phyloP scores from a whole-genome alignment of 495 filamentous ascomycete genomes.

The Penicillium fimorum region DNA sequence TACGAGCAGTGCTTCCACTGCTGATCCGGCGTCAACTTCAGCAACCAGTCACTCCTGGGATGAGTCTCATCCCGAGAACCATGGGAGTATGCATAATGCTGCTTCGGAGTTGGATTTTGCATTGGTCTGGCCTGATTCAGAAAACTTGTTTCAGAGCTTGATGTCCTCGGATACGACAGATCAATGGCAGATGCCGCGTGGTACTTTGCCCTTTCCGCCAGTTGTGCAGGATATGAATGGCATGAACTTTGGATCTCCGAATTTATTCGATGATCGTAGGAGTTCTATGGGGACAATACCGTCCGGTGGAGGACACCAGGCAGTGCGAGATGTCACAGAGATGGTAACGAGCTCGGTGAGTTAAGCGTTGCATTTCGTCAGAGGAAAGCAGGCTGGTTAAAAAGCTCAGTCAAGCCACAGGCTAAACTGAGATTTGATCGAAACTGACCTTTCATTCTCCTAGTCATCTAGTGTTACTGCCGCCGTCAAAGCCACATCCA shows the following conservation, averaged over 20 bases:
- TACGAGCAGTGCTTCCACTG: constrained; percentile 24
- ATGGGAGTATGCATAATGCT: constrained; percentile 26
- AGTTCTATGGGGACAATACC: constrained; percentile 43
- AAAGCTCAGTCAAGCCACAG: background rate
- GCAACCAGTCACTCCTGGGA: constrained; percentile 31
- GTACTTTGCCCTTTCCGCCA: constrained; percentile 41
- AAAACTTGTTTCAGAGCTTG: constrained; percentile 48
- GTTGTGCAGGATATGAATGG: constrained; percentile 36
- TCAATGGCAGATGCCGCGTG: constrained; percentile 49
- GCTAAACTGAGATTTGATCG: background rate
- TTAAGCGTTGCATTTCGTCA: background rate
- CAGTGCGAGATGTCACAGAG: constrained; percentile 48
- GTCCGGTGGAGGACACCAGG: constrained; percentile 45
- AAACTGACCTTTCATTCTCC: constrained; percentile 6
- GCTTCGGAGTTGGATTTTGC: constrained; percentile 43
- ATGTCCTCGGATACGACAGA: constrained; percentile 43
- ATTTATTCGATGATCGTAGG: constrained; percentile 38
- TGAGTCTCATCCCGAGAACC: constrained; percentile 20
- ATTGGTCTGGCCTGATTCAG: constrained; percentile 50
- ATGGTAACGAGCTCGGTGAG: constrained; percentile 49
- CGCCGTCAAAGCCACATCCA: constrained; percentile 45
- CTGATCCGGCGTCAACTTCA: constrained; percentile 22
- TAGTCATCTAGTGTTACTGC: constrained; percentile 49
- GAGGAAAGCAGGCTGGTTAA: background rate
- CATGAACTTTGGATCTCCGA: constrained; percentile 36